A percentile compares a stretch with the other conserved stretches of the same genome.
These are phyloP conservation scores for Neurospora sp. DNA, from an alignment of 495 filamentous ascomycete species.

Conservation along the genomic window DNA sequence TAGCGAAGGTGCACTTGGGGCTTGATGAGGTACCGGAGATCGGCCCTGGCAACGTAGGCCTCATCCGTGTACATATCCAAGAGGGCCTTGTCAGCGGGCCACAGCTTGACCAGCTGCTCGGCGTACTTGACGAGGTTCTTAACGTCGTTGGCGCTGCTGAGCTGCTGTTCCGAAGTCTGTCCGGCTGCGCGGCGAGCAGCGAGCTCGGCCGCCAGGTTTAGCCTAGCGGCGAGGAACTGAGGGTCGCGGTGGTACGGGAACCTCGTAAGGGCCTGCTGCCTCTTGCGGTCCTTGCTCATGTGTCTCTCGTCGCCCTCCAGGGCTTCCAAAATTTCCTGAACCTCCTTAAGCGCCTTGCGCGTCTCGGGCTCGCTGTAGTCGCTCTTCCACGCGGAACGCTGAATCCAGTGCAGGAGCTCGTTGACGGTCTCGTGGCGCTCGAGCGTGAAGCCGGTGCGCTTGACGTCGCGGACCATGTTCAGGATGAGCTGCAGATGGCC, in stretches of 20 bases:
- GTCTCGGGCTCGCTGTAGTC: constrained; percentile 30
- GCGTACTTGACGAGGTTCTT: constrained; percentile 26
- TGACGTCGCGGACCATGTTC: constrained; percentile 39
- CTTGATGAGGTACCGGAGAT: constrained; percentile 19
- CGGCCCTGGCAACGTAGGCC: constrained; percentile 7
- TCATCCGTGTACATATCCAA: constrained; percentile 21
- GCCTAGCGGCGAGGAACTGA: constrained; percentile 23
- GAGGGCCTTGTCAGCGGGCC: constrained; percentile 25
- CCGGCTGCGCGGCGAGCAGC: constrained; percentile 15
- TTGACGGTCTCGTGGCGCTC: constrained; percentile 28
- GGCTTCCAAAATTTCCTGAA: constrained; percentile 39
- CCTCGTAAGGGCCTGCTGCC: background rate
- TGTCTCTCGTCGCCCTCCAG: constrained; percentile 41
- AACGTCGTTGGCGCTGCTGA: constrained; percentile 3
- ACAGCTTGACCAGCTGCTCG: constrained; percentile 23
- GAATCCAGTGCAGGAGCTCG: constrained; percentile 41
- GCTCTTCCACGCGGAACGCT: constrained; percentile 33
- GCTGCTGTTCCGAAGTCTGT: background rate
- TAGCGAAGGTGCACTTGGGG: constrained; percentile 16
- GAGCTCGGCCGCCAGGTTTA: constrained; percentile 30
- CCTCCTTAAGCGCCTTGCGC: constrained; percentile 30
- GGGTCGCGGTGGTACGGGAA: constrained; percentile 29
- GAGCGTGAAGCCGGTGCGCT: constrained; percentile 43
- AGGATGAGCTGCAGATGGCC: constrained; percentile 39
- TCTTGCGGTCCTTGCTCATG: constrained; percentile 5